A percentile compares a stretch with the other conserved stretches of the same genome.
Conservation (phyloP, 352 stramenopile species). For the Phytophthora sp. region DNA sequence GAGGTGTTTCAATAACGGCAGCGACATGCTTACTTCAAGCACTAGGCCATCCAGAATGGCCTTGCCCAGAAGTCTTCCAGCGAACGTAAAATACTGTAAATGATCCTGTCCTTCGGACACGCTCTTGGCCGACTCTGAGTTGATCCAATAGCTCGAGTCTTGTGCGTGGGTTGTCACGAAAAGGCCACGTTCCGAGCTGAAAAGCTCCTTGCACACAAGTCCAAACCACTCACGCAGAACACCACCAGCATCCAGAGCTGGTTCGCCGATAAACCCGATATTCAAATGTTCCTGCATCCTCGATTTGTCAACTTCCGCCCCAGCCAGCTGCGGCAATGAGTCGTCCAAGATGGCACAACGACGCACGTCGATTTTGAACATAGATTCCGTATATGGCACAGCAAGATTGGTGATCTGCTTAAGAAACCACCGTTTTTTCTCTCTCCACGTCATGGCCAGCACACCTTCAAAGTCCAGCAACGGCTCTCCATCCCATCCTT, state of each 20-base stretch:
- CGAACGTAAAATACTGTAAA: constrained; percentile 96
- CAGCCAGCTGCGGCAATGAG: constrained; percentile 62
- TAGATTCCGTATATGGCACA: constrained; percentile 64
- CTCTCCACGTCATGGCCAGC: constrained; percentile 69
- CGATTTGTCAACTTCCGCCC: constrained; percentile 26
- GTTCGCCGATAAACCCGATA: constrained; percentile 75
- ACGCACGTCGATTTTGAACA: constrained; percentile 68
- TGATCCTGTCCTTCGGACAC: constrained; percentile 49
- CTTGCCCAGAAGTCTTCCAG: constrained; percentile 96
- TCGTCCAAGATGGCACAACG: constrained; percentile 68
- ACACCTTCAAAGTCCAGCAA: constrained; percentile 69
- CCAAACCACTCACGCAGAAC: constrained; percentile 86
- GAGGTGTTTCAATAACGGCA: constrained; percentile 86
- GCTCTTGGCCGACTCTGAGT: constrained; percentile 54
- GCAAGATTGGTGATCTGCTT: constrained; percentile 62
- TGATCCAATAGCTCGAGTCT: constrained; percentile 88
- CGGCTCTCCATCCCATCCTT: constrained; percentile 30
- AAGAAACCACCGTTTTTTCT: constrained; percentile 84
- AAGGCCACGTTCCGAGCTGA: constrained; percentile 68
- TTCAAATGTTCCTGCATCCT: constrained; percentile 73
- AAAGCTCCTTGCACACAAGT: constrained; percentile 78
- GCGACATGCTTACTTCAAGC: constrained; percentile 96
- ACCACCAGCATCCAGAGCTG: constrained; percentile 76
- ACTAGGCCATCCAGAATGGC: constrained; percentile 97
- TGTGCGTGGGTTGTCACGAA: constrained; percentile 80